Conservation (phyloP, 306 rosid species). For the Quercus aquifolioides region DNA sequence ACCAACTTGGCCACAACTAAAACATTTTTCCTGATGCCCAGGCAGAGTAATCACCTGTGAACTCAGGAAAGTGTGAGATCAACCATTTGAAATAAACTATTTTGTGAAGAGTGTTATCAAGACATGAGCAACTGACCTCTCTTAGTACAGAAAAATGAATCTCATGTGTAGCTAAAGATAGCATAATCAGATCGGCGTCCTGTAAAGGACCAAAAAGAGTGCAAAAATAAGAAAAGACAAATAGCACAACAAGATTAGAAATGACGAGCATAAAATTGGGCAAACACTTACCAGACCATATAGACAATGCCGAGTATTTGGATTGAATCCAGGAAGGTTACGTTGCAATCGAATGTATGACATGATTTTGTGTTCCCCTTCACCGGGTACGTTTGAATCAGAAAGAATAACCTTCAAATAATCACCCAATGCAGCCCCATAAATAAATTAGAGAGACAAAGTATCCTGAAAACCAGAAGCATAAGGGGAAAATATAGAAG, state of each 20-base stretch:
- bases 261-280: slow-evolving; percentile 12
- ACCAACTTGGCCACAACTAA: slow-evolving; percentile 83
- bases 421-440: slow-evolving; percentile 61
- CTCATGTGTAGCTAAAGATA: slow-evolving; percentile 91
- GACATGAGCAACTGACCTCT: slow-evolving; percentile 68
- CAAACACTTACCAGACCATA: slow-evolving; percentile 83
- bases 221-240: not conserved
- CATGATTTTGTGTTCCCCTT: slow-evolving; percentile 97
- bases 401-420: slow-evolving; percentile 96
- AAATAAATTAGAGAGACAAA: slow-evolving; percentile 57
- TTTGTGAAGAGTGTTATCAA: slow-evolving; percentile 7
- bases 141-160: slow-evolving; percentile 91
- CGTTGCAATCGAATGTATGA: slow-evolving; percentile 80
- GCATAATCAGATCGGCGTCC: slow-evolving; percentile 98
- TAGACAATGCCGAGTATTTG: slow-evolving; percentile 81
- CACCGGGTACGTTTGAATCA: slow-evolving; percentile 95
- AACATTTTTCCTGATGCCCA: slow-evolving; percentile 93
- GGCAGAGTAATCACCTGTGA: slow-evolving; percentile 79
- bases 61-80: slow-evolving; percentile 18
- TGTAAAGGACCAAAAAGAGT: slow-evolving; percentile 28
- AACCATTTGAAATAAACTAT: slow-evolving; percentile 25
- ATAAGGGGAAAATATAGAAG: slow-evolving; percentile 35
- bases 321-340: slow-evolving; percentile 76
- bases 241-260: not conserved
- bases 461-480: slow-evolving; percentile 53